Percentiles rank a stretch among this genome's conserved stretches.
Conservation (phyloP, 2,329 filamentous ascomycete genomes). For the Fusarium fujikuroi region DNA sequence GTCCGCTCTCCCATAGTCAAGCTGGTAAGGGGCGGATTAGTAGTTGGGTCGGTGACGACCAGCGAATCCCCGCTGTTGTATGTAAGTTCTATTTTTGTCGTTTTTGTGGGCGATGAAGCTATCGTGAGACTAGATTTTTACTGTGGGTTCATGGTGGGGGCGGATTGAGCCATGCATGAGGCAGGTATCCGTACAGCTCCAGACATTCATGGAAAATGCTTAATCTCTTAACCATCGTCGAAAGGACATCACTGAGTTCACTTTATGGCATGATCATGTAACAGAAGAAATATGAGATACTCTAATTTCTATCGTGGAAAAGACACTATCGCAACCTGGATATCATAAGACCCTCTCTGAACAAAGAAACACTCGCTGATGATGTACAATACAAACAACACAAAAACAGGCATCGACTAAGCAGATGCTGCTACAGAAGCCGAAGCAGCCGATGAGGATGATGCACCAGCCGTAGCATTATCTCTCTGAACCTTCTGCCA, state of each 20-base stretch:
- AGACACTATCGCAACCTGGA: background rate
- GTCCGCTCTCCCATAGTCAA: conserved; percentile 7
- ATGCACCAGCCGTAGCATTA: no score
- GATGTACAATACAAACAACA: background rate
- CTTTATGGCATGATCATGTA: no score
- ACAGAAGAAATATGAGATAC: background rate
- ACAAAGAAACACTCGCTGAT: background rate
- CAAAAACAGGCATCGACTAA: background rate
- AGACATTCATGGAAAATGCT: background rate
- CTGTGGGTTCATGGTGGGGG: background rate
- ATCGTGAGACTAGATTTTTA: background rate
- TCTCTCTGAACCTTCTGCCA: conserved; percentile 23
- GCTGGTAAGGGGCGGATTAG: conserved; percentile 3
- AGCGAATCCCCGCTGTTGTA: conserved; percentile 9
- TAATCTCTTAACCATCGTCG: background rate
- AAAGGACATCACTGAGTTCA: background rate
- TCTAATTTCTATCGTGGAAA: background rate
- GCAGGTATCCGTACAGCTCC: background rate
- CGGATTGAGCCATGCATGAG: background rate
- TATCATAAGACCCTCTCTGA: background rate
- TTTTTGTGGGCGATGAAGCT: background rate
- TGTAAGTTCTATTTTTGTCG: background rate
- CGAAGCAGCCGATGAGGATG: no score
- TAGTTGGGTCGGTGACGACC: conserved; percentile 9
- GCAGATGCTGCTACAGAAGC: no score